These are phyloP conservation scores for Albifimbria verrucaria DNA, from an alignment of 2,329 filamentous ascomycete genomes.

Conservation along the genomic window DNA sequence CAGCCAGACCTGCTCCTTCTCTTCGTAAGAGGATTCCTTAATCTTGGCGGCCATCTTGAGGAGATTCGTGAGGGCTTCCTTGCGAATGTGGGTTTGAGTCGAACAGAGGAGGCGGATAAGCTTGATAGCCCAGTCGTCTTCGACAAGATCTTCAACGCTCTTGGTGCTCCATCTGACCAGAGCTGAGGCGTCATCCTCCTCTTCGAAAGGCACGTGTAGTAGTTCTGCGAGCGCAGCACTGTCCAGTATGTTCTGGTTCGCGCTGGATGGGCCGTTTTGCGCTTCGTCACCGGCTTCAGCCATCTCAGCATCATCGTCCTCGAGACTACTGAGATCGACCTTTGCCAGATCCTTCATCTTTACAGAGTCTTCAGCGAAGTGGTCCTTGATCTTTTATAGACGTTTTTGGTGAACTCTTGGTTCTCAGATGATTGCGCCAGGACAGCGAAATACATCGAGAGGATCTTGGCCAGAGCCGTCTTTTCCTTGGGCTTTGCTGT, in stretches of 20 bases:
- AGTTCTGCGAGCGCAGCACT: conserved; percentile 47
- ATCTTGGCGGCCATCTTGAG: conserved; percentile 62
- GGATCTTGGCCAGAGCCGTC: conserved; percentile 51
- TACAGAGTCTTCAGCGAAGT: conserved; percentile 22
- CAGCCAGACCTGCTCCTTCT: conserved; percentile 75
- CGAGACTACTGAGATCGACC: conserved; percentile 8
- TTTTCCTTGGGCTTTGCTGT: conserved; percentile 41
- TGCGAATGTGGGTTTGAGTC: conserved; percentile 68
- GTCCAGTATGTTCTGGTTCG: conserved; percentile 20
- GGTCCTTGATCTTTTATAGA: conserved; percentile 29
- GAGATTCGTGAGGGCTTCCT: conserved; percentile 70
- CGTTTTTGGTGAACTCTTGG: conserved; percentile 14
- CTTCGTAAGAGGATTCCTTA: conserved; percentile 67
- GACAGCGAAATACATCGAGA: conserved; percentile 54
- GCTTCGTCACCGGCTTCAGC: conserved; percentile 8
- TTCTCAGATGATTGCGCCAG: background rate
- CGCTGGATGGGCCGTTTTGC: background rate
- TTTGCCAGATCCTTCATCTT: conserved; percentile 19
- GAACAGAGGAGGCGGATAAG: conserved; percentile 76
- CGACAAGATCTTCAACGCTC: conserved; percentile 72
- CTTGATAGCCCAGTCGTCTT: conserved; percentile 68
- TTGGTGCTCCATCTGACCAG: conserved; percentile 70
- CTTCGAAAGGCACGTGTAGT: conserved; percentile 46
- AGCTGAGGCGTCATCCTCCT: conserved; percentile 48
- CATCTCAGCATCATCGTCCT: conserved; percentile 16